Evolutionary conservation across 1,284 basidiomycete species (phyloP).

Genomic region (Sporisorium sorghi): DNA sequence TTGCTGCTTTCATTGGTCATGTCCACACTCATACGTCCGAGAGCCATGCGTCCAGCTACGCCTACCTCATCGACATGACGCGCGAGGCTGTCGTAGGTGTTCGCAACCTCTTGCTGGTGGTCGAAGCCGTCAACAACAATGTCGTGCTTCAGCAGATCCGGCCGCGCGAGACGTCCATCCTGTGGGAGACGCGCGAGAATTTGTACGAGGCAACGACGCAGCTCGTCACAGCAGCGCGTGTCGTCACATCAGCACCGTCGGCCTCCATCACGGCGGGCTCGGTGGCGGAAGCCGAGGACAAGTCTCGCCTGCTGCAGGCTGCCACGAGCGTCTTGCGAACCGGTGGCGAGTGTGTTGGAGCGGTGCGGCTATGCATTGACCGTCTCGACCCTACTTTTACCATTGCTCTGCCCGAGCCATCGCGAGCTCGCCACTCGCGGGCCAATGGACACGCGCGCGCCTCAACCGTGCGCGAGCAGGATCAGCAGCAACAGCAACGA

Average conservation of each 20-base stretch:
- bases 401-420: conserved; percentile 41
- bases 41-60: conserved; percentile 86
- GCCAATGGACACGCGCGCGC: conserved; percentile 11
- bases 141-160: conserved; percentile 40
- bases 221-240: conserved; percentile 85
- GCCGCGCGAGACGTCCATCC: conserved; percentile 54
- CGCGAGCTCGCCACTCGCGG: conserved; percentile 26
- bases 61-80: conserved; percentile 91
- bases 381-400: conserved; percentile 42
- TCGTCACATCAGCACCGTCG: conserved; percentile 71
- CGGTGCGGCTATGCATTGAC: conserved; percentile 59
- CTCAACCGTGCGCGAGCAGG: conserved; percentile 8
- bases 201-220: conserved; percentile 85
- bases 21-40: conserved; percentile 89
- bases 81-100: conserved; percentile 93
- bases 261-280: conserved; percentile 70
- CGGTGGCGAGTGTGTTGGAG: conserved; percentile 62
- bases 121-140: conserved; percentile 75
- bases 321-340: conserved; percentile 85
- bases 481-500: conserved; percentile 9
- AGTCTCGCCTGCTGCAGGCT: conserved; percentile 79
- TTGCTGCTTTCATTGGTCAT: conserved; percentile 96
- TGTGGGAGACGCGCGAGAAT: conserved; percentile 77
- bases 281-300: conserved; percentile 80
- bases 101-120: conserved; percentile 88